Evolutionary conservation across 176 grass and related monocot genomes (phyloP), one percentile per base, ranked within the genome.

Genomic region (Musa troglodytarum): DNA sequence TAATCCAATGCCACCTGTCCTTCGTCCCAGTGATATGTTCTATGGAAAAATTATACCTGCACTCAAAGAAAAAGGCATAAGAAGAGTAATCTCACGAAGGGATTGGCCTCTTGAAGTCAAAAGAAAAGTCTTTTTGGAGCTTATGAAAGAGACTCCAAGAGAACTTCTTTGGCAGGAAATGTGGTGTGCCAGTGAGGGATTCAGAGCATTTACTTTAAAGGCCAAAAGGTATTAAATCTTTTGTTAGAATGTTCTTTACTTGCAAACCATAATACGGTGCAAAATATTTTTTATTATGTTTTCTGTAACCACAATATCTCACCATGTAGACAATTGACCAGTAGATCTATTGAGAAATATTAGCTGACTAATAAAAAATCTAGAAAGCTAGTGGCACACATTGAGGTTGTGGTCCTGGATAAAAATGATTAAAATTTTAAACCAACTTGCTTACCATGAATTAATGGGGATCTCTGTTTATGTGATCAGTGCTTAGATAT

Each of bases 21-120:
- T 90, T 49, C 93, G 93, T 59, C 93, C 93, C 54, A 88, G 89
- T 80, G 93, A 97, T 79, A 90, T 97, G 93, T 97, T 92, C 84
- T 97, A 97, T 82, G 93, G 93, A 53, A 97, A 97, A 86, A 97
- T 97, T 84, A 97, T 93, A 90, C 93, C 93, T 62, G 93, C 93
- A 66, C 70, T 97, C 74, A 97, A 97, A 86, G 93, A 97, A 78
- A 97, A 97, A 89, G 93, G 93, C 52, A 97, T 97, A 77, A 97
- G 85, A 88, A 97, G 90, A 88, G 93, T 90, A 71, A 92, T 97
- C 62, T 97, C 93, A 72, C 79, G 93, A 81, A 93, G 90, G 85
- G 93, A 97, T 83, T 97, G 93, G 93, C 93, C 93, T 75, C 80
- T 88, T 79, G 93, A 97, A 20, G 93, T 97, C 61, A 97, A 97